Conservation (phyloP, 2,329 filamentous ascomycete species). For the Botryotinia convoluta region DNA sequence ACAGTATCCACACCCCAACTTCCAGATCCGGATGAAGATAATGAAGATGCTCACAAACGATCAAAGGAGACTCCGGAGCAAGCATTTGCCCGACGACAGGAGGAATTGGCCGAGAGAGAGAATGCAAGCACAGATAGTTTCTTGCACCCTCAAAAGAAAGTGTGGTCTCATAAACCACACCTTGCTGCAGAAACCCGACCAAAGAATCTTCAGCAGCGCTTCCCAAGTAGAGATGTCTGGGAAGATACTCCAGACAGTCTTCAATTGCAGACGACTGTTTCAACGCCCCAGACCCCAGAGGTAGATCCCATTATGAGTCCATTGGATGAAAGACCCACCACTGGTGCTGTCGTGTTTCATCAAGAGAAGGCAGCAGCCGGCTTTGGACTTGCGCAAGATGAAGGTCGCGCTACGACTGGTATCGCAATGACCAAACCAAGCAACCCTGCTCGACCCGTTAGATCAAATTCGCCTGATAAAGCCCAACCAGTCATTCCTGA, state of each 20-base stretch:
- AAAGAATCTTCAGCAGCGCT: conserved; percentile 59
- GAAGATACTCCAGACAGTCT: conserved; percentile 87
- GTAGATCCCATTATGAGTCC: conserved; percentile 40
- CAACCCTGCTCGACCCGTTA: conserved; percentile 54
- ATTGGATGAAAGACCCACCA: conserved; percentile 41
- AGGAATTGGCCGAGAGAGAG: conserved; percentile 62
- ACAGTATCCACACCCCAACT: conserved; percentile 81
- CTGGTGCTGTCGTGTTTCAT: conserved; percentile 35
- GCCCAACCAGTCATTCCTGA: conserved; percentile 36
- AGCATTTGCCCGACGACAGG: conserved; percentile 64
- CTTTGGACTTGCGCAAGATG: conserved; percentile 27
- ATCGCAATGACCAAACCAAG: conserved; percentile 55
- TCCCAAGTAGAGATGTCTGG: conserved; percentile 92
- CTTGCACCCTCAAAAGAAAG: conserved; percentile 51
- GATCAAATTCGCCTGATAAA: conserved; percentile 37
- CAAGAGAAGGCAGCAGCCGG: conserved; percentile 34
- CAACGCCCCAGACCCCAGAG: conserved; percentile 50
- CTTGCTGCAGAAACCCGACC: conserved; percentile 54
- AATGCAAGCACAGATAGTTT: conserved; percentile 48
- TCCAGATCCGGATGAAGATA: conserved; percentile 43
- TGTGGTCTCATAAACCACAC: conserved; percentile 50
- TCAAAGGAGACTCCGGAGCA: conserved; percentile 51
- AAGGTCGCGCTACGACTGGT: conserved; percentile 29
- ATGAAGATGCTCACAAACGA: conserved; percentile 23
- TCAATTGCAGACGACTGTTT: conserved; percentile 73